phyloP scores from a whole-genome alignment of 1,284 basidiomycete genomes.

The Trichosporon coremiiforme region DNA sequence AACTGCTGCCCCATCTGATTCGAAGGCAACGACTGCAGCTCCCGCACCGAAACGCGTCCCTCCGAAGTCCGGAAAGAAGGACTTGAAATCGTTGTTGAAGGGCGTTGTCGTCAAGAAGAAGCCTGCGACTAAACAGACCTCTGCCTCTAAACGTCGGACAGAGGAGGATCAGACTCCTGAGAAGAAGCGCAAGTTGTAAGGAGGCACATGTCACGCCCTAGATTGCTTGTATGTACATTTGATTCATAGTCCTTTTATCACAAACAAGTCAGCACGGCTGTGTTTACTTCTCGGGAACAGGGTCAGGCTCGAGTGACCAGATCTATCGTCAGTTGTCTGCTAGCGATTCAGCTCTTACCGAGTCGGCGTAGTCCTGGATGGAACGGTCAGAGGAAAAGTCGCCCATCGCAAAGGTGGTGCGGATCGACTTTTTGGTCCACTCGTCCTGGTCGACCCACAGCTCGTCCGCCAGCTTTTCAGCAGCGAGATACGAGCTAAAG shows the following conservation, averaged over 20 bases:
- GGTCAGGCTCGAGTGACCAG: slow-evolving; percentile 50
- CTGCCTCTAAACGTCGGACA: background rate
- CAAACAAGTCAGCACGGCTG: background rate
- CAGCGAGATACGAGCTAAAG: slow-evolving; percentile 84
- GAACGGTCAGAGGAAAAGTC: slow-evolving; percentile 91
- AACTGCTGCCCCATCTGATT: slow-evolving; percentile 15
- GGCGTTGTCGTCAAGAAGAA: slow-evolving; percentile 57
- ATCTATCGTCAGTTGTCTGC: slow-evolving; percentile 34
- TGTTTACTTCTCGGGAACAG: slow-evolving; percentile 37
- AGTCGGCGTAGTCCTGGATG: slow-evolving; percentile 78
- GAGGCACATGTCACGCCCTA: background rate
- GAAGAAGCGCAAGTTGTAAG: slow-evolving; percentile 33
- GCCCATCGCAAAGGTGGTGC: slow-evolving; percentile 82
- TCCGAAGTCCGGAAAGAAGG: slow-evolving; percentile 46
- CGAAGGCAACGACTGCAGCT: slow-evolving; percentile 19
- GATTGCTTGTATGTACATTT: background rate
- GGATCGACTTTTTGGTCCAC: slow-evolving; percentile 89
- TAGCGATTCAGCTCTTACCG: slow-evolving; percentile 32
- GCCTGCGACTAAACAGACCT: slow-evolving; percentile 23
- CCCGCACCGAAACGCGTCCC: slow-evolving; percentile 33
- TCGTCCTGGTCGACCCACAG: slow-evolving; percentile 76
- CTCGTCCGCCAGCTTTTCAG: slow-evolving; percentile 80
- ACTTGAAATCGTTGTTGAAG: slow-evolving; percentile 54
- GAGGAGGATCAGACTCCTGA: background rate
- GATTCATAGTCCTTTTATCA: slow-evolving; percentile 14